Conservation (phyloP, 352 stramenopile species). For the Phytophthora agathidicida region DNA sequence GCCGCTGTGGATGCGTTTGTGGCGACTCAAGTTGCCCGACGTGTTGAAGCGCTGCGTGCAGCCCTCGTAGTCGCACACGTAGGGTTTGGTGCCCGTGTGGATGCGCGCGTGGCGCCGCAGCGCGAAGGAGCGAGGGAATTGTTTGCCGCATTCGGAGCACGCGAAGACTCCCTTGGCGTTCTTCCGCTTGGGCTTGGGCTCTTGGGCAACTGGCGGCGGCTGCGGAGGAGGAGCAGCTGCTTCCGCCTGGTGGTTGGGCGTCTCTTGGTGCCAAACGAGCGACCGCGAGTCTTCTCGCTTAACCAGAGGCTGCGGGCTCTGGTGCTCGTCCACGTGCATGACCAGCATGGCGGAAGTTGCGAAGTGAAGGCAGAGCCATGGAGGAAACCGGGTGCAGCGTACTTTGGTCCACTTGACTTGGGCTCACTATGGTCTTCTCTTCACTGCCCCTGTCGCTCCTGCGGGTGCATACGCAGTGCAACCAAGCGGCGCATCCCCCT, state of each 20-base stretch:
- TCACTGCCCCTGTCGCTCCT: slow-evolving; percentile 25
- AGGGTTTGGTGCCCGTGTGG: slow-evolving; percentile 85
- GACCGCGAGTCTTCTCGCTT: slow-evolving; percentile 22
- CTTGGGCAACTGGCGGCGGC: no score
- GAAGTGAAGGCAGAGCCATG: slow-evolving; percentile 34
- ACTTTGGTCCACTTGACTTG: slow-evolving; percentile 8
- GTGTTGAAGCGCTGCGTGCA: slow-evolving; percentile 87
- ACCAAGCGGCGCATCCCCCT: slow-evolving; percentile 29
- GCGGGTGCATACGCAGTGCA: slow-evolving; percentile 1
- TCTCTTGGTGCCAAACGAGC: slow-evolving; percentile 20
- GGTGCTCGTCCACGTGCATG: slow-evolving; percentile 30
- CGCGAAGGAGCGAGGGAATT: slow-evolving; percentile 85
- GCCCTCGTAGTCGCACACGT: slow-evolving; percentile 78
- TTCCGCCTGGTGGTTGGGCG: background rate
- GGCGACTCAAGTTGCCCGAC: slow-evolving; percentile 85
- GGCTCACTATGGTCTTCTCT: slow-evolving; percentile 7
- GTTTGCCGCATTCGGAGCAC: slow-evolving; percentile 83
- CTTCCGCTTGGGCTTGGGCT: slow-evolving; percentile 48
- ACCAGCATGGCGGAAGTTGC: slow-evolving; percentile 43
- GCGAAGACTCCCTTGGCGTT: slow-evolving; percentile 66
- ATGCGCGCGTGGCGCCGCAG: slow-evolving; percentile 86
- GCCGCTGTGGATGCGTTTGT: slow-evolving; percentile 89
- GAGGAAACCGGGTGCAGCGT: slow-evolving; percentile 8
- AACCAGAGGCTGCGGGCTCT: slow-evolving; percentile 12
- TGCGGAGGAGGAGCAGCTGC: background rate